A percentile compares a stretch with the other conserved stretches of the same genome.
phyloP scores from a whole-genome alignment of 352 stramenopile species.

The Phytopythium mirpurense region DNA sequence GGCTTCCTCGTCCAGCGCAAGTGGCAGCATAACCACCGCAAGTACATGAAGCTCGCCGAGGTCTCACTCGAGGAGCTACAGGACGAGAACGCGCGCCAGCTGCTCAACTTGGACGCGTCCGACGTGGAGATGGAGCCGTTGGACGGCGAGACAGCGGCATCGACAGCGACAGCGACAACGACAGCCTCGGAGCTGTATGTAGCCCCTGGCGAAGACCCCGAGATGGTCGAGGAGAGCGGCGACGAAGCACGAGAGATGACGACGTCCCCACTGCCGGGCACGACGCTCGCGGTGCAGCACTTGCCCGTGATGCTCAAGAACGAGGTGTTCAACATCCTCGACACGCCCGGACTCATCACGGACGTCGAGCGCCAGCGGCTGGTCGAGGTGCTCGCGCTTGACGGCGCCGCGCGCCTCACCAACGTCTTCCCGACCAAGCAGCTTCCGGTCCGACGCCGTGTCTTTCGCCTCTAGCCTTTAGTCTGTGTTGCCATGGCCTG shows the following conservation, averaged over 20 bases:
- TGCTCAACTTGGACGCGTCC: conserved; percentile 52
- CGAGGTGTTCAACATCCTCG: conserved; percentile 77
- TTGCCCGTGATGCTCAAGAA: conserved; percentile 76
- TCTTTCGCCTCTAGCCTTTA: not conserved
- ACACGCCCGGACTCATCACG: conserved; percentile 76
- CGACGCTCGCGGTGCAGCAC: conserved; percentile 83
- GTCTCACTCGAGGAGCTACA: conserved; percentile 50
- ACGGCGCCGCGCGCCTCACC: conserved; percentile 55
- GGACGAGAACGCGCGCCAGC: conserved; percentile 28
- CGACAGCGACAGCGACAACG: no score
- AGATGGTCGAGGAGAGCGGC: conserved; percentile 66
- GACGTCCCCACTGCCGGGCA: conserved; percentile 88
- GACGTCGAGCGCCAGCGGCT: conserved; percentile 75
- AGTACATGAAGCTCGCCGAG: conserved; percentile 76
- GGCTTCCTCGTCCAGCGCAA: conserved; percentile 74
- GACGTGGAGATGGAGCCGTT: conserved; percentile 15
- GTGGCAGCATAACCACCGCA: conserved; percentile 84
- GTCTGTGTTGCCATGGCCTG: not conserved
- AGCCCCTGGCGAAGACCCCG: conserved; percentile 44
- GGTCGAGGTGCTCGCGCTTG: conserved; percentile 68
- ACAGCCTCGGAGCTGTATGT: conserved; percentile 32
- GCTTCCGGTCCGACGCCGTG: conserved; percentile 31
- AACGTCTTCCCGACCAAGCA: conserved; percentile 78
- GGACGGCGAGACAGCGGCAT: no score
- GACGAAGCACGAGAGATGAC: conserved; percentile 75